A percentile compares a stretch with the other conserved stretches of the same genome.
Evolutionary conservation across 2,329 filamentous ascomycete genomes (phyloP).

Genomic region (Aspergillus sp.): DNA sequence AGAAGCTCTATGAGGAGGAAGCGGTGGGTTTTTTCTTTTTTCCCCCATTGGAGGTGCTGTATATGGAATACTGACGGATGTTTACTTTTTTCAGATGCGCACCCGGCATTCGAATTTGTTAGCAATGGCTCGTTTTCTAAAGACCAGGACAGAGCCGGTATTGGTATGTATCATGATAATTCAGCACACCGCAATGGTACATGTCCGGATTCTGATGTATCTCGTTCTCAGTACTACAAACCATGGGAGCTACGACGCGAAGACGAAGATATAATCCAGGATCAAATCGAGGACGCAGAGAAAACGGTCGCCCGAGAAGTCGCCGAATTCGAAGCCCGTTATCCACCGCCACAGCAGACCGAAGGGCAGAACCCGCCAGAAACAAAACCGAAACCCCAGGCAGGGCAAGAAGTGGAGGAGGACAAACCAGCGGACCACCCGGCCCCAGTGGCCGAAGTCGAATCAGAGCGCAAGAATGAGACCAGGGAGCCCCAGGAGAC

Average conservation of each 20-base stretch:
- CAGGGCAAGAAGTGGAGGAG: constrained; percentile 20
- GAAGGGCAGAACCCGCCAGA: constrained; percentile 3
- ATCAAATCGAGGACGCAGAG: constrained; percentile 62
- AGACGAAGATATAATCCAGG: constrained; percentile 64
- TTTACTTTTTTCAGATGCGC: constrained; percentile 53
- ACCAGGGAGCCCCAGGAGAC: constrained; percentile 27
- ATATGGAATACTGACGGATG: constrained; percentile 16
- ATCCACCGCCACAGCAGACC: constrained; percentile 25
- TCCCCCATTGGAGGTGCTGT: background rate
- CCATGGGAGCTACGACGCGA: constrained; percentile 67
- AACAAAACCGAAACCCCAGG: constrained; percentile 2
- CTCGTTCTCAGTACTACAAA: constrained; percentile 63
- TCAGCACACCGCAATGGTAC: background rate
- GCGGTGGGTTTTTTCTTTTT: constrained; percentile 51
- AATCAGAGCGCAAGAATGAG: constrained; percentile 3
- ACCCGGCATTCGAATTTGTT: constrained; percentile 66
- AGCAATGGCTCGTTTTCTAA: constrained; percentile 64
- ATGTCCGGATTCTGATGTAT: background rate
- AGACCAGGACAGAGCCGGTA: constrained; percentile 63
- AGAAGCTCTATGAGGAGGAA: constrained; percentile 67
- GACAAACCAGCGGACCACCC: constrained; percentile 13
- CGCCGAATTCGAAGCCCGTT: constrained; percentile 52
- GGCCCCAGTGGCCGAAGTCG: constrained; percentile 8
- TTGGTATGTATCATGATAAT: constrained; percentile 54
- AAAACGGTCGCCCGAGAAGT: constrained; percentile 58